Evolutionary conservation across 768 basidiomycete species (phyloP).

Genomic region (Omphalotus guepiniiformis): DNA sequence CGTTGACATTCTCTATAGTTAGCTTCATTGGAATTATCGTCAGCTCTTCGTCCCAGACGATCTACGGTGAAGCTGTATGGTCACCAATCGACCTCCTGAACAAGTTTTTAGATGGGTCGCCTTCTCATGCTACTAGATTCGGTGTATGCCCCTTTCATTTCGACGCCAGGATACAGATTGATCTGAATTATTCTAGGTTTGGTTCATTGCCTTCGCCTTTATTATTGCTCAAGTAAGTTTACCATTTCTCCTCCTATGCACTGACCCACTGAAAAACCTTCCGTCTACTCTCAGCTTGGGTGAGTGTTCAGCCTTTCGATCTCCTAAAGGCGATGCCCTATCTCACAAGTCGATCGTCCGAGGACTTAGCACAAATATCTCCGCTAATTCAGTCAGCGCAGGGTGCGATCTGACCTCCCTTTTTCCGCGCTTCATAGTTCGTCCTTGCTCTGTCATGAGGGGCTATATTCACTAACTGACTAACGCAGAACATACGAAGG

Average conservation of each 20-base stretch:
- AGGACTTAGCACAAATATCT: conserved; percentile 76
- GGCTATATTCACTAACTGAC: not conserved
- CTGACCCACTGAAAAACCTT: not conserved
- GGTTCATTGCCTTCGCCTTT: conserved; percentile 77
- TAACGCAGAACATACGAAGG: conserved; percentile 66
- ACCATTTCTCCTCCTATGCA: not conserved
- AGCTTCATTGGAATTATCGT: conserved; percentile 82
- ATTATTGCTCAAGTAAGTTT: conserved; percentile 64
- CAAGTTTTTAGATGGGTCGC: conserved; percentile 61
- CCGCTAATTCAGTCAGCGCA: conserved; percentile 79
- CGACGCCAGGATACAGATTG: not conserved
- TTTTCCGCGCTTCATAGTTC: conserved; percentile 68
- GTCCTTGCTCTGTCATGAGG: conserved; percentile 17
- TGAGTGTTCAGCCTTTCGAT: not conserved
- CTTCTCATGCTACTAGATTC: conserved; percentile 63
- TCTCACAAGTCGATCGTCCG: too few species aligned
- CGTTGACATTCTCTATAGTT: conserved; percentile 68
- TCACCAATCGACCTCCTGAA: conserved; percentile 69
- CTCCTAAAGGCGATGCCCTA: too few species aligned
- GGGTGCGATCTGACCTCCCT: conserved; percentile 81
- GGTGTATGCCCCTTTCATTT: conserved; percentile 35
- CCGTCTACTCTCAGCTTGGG: conserved; percentile 2
- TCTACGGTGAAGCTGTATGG: conserved; percentile 79
- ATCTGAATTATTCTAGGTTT: conserved; percentile 38
- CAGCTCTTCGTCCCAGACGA: conserved; percentile 67